These are phyloP conservation scores for Cynara cardunculus DNA, from an alignment of 129 eudicot genomes.

Conservation along the genomic window DNA sequence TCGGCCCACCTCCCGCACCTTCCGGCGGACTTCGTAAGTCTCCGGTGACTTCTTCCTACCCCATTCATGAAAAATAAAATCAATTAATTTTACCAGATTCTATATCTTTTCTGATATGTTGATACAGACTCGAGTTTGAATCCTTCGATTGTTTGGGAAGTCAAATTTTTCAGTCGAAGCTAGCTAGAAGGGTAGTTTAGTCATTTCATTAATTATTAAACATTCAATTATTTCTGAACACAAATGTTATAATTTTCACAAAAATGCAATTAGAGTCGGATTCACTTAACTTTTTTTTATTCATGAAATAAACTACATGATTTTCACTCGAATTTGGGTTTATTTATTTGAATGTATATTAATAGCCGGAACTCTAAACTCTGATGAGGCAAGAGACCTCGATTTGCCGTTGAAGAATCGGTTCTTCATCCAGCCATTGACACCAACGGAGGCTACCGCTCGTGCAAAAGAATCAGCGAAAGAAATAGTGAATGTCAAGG, in stretches of 20 bases:
- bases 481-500: conserved; percentile 72
- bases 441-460: conserved; percentile 70
- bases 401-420: conserved; percentile 59
- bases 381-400: conserved; percentile 84
- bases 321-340: not conserved
- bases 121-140: too few species aligned
- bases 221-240: not conserved
- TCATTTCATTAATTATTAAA: not conserved
- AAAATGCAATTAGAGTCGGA: not conserved
- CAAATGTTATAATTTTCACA: not conserved
- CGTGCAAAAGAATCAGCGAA: conserved; percentile 94
- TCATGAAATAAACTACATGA: not conserved
- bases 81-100: not conserved
- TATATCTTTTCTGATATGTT: not conserved
- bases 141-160: too few species aligned
- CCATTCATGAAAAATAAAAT: not conserved
- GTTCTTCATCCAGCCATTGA: conserved; percentile 72
- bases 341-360: conserved; percentile 1
- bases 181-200: not conserved
- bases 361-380: conserved; percentile 92
- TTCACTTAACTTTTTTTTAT: not conserved
- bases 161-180: too few species aligned
- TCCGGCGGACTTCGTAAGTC: conserved; percentile 95
- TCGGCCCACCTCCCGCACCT: conserved; percentile 85
- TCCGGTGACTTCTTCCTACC: not conserved